Evolutionary conservation across 805 yeast species (phyloP).

Genomic region (Saccharomycopsis oosterbeekiorum): DNA sequence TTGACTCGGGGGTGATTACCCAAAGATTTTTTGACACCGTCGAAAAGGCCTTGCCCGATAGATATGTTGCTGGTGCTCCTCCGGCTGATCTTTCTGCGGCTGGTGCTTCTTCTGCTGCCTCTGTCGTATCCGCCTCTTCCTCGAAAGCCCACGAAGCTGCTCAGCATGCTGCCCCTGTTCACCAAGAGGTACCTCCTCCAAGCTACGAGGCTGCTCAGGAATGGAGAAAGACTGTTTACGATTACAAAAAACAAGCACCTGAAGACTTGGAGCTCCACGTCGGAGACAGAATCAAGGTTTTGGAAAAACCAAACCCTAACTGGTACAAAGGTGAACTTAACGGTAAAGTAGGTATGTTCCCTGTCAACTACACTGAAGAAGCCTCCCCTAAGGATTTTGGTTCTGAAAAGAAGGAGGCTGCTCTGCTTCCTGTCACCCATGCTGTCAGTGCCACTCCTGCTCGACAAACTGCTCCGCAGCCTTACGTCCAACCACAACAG

Average conservation of each 20-base stretch:
- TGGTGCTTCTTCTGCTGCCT: slow-evolving; percentile 19
- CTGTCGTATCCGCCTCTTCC: slow-evolving; percentile 22
- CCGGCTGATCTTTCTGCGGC: slow-evolving; percentile 35
- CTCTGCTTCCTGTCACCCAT: background rate
- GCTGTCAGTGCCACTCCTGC: background rate
- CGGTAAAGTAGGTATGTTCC: slow-evolving; percentile 71
- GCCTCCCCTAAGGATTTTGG: background rate
- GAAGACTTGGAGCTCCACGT: slow-evolving; percentile 57
- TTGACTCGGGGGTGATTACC: slow-evolving; percentile 64
- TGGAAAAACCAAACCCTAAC: slow-evolving; percentile 67
- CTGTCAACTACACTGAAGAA: slow-evolving; percentile 67
- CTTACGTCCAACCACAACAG: slow-evolving; percentile 8
- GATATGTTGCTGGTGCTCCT: slow-evolving; percentile 40
- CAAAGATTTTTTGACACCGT: slow-evolving; percentile 45
- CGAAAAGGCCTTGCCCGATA: slow-evolving; percentile 42
- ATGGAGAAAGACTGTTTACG: slow-evolving; percentile 61
- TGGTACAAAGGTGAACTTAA: slow-evolving; percentile 83
- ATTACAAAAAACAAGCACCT: slow-evolving; percentile 60
- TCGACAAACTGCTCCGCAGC: background rate
- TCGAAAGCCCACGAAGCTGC: slow-evolving; percentile 17
- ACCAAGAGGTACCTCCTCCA: slow-evolving; percentile 15
- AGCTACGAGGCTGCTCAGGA: slow-evolving; percentile 24
- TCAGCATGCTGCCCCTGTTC: slow-evolving; percentile 17
- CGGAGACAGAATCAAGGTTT: slow-evolving; percentile 62
- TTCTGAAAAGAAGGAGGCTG: background rate